Percentiles rank a stretch among this genome's conserved stretches.
phyloP scores from a whole-genome alignment of 257 asterid species.

The Striga asiatica region DNA sequence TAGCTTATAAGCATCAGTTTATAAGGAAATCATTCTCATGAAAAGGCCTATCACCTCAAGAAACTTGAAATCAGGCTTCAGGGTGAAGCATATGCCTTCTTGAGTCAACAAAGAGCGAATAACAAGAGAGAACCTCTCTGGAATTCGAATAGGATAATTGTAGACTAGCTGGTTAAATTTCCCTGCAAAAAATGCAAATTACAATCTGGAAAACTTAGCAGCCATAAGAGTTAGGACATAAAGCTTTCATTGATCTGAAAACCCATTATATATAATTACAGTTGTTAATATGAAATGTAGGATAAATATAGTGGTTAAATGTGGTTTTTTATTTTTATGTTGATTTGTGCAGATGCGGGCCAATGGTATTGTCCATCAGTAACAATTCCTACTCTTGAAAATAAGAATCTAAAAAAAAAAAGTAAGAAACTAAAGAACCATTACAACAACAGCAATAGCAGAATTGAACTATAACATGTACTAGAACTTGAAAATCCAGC shows the following conservation, averaged over 20 bases:
- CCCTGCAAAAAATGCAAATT: constrained; percentile 40
- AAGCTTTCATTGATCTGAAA: constrained; percentile 3
- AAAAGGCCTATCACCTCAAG: constrained; percentile 62
- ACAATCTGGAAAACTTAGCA: background rate
- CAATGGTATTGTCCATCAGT: no score
- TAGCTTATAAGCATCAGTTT: background rate
- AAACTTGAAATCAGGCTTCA: constrained; percentile 85
- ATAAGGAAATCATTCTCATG: background rate
- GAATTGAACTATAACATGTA: constrained; percentile 4
- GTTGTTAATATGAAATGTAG: background rate
- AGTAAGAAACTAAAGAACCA: constrained; percentile 7
- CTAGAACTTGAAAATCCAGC: constrained; percentile 9
- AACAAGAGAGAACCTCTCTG: constrained; percentile 98
- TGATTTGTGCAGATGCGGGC: no score
- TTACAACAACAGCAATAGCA: constrained; percentile 1
- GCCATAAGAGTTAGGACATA: background rate
- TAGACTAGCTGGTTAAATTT: constrained; percentile 93
- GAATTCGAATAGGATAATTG: constrained; percentile 93
- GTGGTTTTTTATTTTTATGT: no score
- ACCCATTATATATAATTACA: background rate
- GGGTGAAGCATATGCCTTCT: constrained; percentile 97
- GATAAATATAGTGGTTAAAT: background rate
- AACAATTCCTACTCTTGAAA: no score
- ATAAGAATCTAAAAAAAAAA: no score
- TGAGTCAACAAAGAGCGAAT: constrained; percentile 96